Evolutionary conservation across 441 rosid species (phyloP).

Genomic region (Pelargonium exstipulatum): DNA sequence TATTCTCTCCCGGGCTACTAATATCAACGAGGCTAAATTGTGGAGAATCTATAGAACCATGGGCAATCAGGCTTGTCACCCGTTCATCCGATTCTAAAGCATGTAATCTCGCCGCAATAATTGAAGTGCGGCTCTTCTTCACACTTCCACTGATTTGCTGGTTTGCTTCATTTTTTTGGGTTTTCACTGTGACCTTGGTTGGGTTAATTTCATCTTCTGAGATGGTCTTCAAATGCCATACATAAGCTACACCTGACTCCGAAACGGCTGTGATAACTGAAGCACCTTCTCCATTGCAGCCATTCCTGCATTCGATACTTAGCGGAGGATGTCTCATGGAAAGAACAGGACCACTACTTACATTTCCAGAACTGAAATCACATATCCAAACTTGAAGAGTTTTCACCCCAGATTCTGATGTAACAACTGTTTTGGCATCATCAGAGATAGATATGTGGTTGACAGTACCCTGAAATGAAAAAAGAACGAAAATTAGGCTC

Average conservation of each 20-base stretch:
- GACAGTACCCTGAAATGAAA: slow-evolving; percentile 31
- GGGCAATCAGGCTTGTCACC: slow-evolving; percentile 27
- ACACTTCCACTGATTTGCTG: slow-evolving; percentile 20
- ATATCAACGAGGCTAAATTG: slow-evolving; percentile 28
- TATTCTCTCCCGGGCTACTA: slow-evolving; percentile 27
- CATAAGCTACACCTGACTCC: slow-evolving; percentile 32
- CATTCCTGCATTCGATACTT: slow-evolving; percentile 30
- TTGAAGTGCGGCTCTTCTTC: slow-evolving; percentile 28
- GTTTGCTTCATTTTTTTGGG: slow-evolving; percentile 19
- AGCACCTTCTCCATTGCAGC: slow-evolving; percentile 19
- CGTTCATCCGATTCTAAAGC: slow-evolving; percentile 20
- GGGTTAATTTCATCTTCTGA: slow-evolving; percentile 31
- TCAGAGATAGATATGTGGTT: slow-evolving; percentile 33
- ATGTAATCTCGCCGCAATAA: slow-evolving; percentile 33
- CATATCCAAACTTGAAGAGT: slow-evolving; percentile 37
- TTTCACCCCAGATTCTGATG: slow-evolving; percentile 33
- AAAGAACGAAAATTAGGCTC: neutral
- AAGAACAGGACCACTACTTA: slow-evolving; percentile 29
- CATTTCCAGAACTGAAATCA: slow-evolving; percentile 30
- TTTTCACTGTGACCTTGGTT: slow-evolving; percentile 33
- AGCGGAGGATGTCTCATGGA: slow-evolving; percentile 29
- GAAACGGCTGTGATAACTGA: slow-evolving; percentile 33
- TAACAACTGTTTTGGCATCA: slow-evolving; percentile 33
- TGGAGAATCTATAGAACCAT: slow-evolving; percentile 36
- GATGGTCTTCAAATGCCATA: slow-evolving; percentile 29